A percentile compares a stretch with the other conserved stretches of the same genome.
These are phyloP conservation scores for Agaricus sinodeliciosus DNA, from an alignment of 768 basidiomycete genomes.

Conservation along the genomic window DNA sequence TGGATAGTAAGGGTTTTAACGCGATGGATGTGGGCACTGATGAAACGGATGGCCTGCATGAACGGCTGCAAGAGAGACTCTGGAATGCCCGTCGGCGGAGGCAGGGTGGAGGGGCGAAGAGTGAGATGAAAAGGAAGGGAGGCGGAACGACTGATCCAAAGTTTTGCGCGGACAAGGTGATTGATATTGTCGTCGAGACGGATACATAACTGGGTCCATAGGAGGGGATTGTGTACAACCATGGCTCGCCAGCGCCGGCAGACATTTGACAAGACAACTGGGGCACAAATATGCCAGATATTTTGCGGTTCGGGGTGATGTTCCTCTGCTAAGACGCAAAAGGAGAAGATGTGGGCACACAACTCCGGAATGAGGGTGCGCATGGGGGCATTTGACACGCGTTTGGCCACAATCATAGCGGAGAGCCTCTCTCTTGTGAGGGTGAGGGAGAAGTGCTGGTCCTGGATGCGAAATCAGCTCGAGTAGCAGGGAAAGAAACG, in stretches of 20 bases:
- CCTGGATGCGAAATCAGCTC: not conserved
- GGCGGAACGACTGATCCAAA: slow-evolving; percentile 14
- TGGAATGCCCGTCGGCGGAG: slow-evolving; percentile 3
- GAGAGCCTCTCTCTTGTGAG: slow-evolving; percentile 5
- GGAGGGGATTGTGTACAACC: slow-evolving; percentile 14
- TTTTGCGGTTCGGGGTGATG: not conserved
- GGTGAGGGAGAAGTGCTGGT: not conserved
- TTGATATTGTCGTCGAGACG: slow-evolving; percentile 5
- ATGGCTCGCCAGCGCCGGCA: slow-evolving; percentile 17
- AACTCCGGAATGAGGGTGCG: slow-evolving; percentile 16
- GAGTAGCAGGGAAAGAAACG: not conserved
- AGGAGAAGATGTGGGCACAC: slow-evolving; percentile 16
- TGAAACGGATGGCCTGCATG: slow-evolving; percentile 7
- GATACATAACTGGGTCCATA: slow-evolving; percentile 17
- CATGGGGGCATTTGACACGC: slow-evolving; percentile 13
- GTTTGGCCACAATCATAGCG: slow-evolving; percentile 15
- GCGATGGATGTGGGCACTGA: slow-evolving; percentile 13
- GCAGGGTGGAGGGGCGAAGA: slow-evolving; percentile 9
- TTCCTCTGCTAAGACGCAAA: slow-evolving; percentile 7
- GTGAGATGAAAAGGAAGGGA: slow-evolving; percentile 15
- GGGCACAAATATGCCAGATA: slow-evolving; percentile 4
- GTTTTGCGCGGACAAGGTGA: slow-evolving; percentile 5
- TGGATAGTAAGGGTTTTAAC: slow-evolving; percentile 13
- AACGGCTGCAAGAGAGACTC: slow-evolving; percentile 2
- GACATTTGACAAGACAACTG: slow-evolving; percentile 14